Base-by-base conservation (phyloP, 805 yeast species). In the Hanseniaspora meyeri region DNA sequence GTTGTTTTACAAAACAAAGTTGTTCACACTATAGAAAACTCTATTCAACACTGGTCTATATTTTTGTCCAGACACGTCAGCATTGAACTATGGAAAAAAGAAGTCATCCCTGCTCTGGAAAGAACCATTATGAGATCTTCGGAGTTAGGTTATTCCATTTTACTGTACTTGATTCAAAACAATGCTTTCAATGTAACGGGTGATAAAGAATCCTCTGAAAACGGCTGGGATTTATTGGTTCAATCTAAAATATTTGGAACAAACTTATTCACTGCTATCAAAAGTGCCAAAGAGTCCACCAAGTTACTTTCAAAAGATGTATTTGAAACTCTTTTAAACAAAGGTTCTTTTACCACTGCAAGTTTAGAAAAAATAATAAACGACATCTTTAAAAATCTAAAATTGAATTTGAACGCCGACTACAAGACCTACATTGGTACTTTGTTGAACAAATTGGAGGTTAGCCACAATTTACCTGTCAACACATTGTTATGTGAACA, bases 61-160 rank as follows among this genome's bases (percentile, higher is more conserved):
- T 46, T 46, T n/a, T 32, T 46, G 19, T 31, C 29, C n/a, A 46
- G 34, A n/a, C 39, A 46, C 16, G 38, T 34, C 14, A 11, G 11
- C 19, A 16, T 19, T n/a, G 39, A 34, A 6, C 34, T n/a, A 19
- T 46, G 49, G 49, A 46, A 32, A 12, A 32, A 31, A 12, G 39
- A 46, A 9, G 20, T 46, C 10, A 32, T 80, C 7, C 87, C 95
- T 1, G 74, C 77, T 19, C 63, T 90, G 50, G 90, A 86, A 63
- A 87, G 85, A 65, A 78, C 90, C 0, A 73, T 84, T 51, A 72
- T 90, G 60, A 78, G 96, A 66, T 80, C 95, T 2, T 83, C 96
- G 0, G 96, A 88, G 64, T 67, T 72, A 40, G 78, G 87, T 0
- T 77, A 87, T 57, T 75, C 74, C 19, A 65, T 83, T n/a, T 65